These are phyloP conservation scores for Backusella liffmaniae DNA, from an alignment of 192 early-diverging fungal genomes.

Conservation along the genomic window DNA sequence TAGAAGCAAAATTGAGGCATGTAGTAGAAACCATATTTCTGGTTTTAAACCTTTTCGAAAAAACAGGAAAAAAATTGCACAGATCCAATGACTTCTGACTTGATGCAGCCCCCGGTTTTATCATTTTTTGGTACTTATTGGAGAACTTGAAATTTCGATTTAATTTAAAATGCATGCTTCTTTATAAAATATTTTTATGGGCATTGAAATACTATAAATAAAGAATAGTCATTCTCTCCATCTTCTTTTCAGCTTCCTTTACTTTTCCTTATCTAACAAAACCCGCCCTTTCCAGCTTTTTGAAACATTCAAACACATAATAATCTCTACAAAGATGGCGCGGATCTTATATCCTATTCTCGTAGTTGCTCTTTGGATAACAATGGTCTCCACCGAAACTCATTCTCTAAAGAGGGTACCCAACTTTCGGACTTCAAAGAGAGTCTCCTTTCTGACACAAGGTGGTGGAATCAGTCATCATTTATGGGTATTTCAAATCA, in stretches of 20 bases:
- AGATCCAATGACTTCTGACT: no score
- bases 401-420: not conserved
- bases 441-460: not conserved
- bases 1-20: no score
- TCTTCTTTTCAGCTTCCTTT: not conserved
- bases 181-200: not conserved
- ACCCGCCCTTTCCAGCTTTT: no score
- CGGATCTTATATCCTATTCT: not conserved
- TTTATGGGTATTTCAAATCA: slow-evolving; percentile 22
- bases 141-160: not conserved
- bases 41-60: no score
- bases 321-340: not conserved
- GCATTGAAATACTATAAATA: not conserved
- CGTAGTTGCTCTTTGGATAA: not conserved
- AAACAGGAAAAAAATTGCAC: no score
- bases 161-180: not conserved
- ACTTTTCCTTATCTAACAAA: not conserved
- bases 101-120: no score
- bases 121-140: not conserved
- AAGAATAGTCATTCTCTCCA: not conserved
- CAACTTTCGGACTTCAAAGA: slow-evolving; percentile 1
- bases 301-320: not conserved
- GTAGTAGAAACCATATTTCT: no score
- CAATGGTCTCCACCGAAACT: not conserved
- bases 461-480: slow-evolving; percentile 19